phyloP scores from a whole-genome alignment of 1,284 basidiomycete species.

The Puccinia sorghi region DNA sequence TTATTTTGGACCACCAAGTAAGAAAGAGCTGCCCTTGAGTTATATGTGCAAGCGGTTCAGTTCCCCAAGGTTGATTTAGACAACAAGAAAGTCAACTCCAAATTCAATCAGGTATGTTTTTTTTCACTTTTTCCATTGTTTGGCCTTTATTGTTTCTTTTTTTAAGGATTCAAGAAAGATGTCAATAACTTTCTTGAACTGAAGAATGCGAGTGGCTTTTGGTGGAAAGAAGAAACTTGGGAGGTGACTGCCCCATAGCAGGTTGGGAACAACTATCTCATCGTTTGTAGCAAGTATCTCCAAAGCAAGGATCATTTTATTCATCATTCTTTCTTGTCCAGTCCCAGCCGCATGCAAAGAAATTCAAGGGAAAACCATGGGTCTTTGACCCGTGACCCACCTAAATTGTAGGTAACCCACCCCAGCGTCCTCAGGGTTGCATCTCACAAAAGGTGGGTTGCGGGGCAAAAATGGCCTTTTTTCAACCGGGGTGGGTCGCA shows the following conservation, averaged over 20 bases:
- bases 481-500: no score
- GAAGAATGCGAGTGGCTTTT: background rate
- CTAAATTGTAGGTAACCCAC: no score
- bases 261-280: background rate
- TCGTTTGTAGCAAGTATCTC: background rate
- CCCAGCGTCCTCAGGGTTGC: no score
- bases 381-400: no score
- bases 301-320: no score
- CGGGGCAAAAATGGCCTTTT: no score
- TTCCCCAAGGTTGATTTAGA: background rate
- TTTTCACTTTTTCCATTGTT: background rate
- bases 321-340: background rate
- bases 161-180: background rate
- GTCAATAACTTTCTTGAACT: background rate
- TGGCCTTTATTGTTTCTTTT: background rate
- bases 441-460: no score
- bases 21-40: background rate
- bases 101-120: background rate
- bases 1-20: background rate
- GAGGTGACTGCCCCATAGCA: background rate
- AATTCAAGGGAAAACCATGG: background rate
- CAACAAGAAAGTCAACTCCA: background rate
- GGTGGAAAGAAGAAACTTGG: background rate
- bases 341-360: background rate
- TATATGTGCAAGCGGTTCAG: background rate